A percentile compares a stretch with the other conserved stretches of the same genome.
Evolutionary conservation across 768 basidiomycete genomes (phyloP).

Genomic region (Termitomyces sp.): DNA sequence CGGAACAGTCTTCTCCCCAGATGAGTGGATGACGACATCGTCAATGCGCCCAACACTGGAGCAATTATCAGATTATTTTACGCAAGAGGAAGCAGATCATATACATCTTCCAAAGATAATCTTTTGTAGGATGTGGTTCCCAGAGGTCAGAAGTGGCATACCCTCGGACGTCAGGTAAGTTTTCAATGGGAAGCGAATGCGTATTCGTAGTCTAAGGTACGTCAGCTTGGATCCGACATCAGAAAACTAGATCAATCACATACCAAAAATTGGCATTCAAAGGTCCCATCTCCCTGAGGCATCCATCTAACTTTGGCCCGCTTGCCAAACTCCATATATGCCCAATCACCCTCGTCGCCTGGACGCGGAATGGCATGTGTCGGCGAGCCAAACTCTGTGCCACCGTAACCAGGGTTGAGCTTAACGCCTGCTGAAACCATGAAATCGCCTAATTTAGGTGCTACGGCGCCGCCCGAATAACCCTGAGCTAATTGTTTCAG

Average conservation of each 20-base stretch:
- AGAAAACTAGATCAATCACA: not conserved
- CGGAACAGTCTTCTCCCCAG: conserved; percentile 34
- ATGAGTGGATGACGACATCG: conserved; percentile 34
- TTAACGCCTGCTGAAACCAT: conserved; percentile 26
- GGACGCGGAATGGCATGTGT: conserved; percentile 3
- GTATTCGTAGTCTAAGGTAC: conserved; percentile 20
- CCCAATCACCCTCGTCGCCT: conserved; percentile 26
- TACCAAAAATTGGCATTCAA: conserved; percentile 36
- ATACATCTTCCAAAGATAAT: conserved; percentile 32
- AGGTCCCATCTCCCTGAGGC: conserved; percentile 31
- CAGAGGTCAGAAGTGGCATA: conserved; percentile 37
- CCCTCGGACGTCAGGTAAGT: conserved; percentile 29
- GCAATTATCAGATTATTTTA: not conserved
- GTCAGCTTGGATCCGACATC: not conserved
- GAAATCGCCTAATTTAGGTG: conserved; percentile 26
- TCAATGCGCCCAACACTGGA: conserved; percentile 35
- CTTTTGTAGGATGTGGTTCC: conserved; percentile 32
- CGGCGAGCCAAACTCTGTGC: conserved; percentile 28
- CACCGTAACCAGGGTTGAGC: conserved; percentile 20
- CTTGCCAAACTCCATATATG: conserved; percentile 25
- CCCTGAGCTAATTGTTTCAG: conserved; percentile 11
- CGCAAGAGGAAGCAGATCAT: not conserved
- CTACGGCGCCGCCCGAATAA: conserved; percentile 27
- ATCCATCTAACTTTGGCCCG: conserved; percentile 27
- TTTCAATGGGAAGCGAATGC: conserved; percentile 26